Percentiles rank a stretch among this genome's conserved stretches.
These are phyloP conservation scores for Ophiosphaerella narmari DNA, from an alignment of 2,329 filamentous ascomycete genomes.

Conservation along the genomic window DNA sequence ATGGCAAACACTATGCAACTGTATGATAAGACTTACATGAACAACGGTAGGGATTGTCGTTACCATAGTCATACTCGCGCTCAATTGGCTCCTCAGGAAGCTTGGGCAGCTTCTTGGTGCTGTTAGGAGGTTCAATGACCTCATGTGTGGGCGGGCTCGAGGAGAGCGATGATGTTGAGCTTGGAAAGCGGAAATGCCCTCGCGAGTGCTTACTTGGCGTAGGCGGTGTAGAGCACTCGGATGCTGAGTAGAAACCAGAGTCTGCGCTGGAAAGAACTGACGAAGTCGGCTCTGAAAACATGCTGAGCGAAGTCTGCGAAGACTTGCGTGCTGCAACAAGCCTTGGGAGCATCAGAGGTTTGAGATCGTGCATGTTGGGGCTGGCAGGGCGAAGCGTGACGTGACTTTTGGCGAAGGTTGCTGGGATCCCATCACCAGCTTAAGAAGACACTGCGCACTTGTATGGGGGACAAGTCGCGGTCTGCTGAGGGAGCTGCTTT, in stretches of 20 bases:
- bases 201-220: constrained; percentile 71
- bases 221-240: constrained; percentile 70
- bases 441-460: constrained; percentile 28
- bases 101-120: constrained; percentile 73
- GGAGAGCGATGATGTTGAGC: constrained; percentile 79
- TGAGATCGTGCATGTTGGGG: constrained; percentile 46
- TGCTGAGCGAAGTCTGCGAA: constrained; percentile 40
- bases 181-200: constrained; percentile 68
- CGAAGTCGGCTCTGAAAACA: constrained; percentile 36
- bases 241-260: constrained; percentile 56
- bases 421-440: constrained; percentile 46
- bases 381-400: constrained; percentile 26
- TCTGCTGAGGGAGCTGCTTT: constrained; percentile 19
- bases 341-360: constrained; percentile 46
- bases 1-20: constrained; percentile 12
- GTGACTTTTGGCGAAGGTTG: constrained; percentile 33
- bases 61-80: constrained; percentile 64
- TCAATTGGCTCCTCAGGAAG: constrained; percentile 83
- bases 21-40: constrained; percentile 66
- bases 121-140: constrained; percentile 59
- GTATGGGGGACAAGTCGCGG: constrained; percentile 20
- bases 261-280: constrained; percentile 43
- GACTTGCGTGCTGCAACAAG: constrained; percentile 45
- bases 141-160: constrained; percentile 58
- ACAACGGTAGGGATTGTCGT: constrained; percentile 59